These are phyloP conservation scores for Fonsecaea erecta DNA, from an alignment of 2,329 filamentous ascomycete species.

Conservation along the genomic window DNA sequence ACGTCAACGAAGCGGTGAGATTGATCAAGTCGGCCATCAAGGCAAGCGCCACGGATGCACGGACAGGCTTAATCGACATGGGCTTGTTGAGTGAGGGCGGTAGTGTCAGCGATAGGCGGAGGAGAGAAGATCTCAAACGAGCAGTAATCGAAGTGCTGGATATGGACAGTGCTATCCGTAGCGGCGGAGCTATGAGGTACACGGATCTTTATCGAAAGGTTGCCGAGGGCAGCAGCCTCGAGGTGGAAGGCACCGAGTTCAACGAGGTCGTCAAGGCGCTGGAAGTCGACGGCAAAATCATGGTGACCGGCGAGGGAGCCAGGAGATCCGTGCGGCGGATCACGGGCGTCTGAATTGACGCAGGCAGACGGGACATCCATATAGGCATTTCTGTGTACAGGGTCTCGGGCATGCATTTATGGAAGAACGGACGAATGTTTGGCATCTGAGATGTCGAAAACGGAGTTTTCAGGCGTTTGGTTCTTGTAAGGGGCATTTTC, in stretches of 20 bases:
- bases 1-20: constrained; percentile 88
- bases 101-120: constrained; percentile 79
- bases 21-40: constrained; percentile 94
- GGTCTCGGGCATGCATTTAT: too few species aligned
- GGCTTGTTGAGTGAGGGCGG: constrained; percentile 92
- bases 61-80: constrained; percentile 96
- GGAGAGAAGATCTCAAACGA: constrained; percentile 81
- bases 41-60: constrained; percentile 91
- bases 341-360: constrained; percentile 49
- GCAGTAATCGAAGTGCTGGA: constrained; percentile 77
- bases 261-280: constrained; percentile 76
- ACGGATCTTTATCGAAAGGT: constrained; percentile 76
- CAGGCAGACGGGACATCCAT: background rate
- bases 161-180: constrained; percentile 54
- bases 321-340: constrained; percentile 81
- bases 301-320: constrained; percentile 80
- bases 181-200: constrained; percentile 71
- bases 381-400: background rate
- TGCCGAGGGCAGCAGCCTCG: constrained; percentile 69
- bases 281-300: constrained; percentile 82
- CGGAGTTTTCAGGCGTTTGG: too few species aligned
- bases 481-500: too few species aligned
- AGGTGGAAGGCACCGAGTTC: constrained; percentile 80
- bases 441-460: too few species aligned
- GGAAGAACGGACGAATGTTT: too few species aligned